phyloP scores from a whole-genome alignment of 2,329 filamentous ascomycete genomes.

The Penicillium sp. region DNA sequence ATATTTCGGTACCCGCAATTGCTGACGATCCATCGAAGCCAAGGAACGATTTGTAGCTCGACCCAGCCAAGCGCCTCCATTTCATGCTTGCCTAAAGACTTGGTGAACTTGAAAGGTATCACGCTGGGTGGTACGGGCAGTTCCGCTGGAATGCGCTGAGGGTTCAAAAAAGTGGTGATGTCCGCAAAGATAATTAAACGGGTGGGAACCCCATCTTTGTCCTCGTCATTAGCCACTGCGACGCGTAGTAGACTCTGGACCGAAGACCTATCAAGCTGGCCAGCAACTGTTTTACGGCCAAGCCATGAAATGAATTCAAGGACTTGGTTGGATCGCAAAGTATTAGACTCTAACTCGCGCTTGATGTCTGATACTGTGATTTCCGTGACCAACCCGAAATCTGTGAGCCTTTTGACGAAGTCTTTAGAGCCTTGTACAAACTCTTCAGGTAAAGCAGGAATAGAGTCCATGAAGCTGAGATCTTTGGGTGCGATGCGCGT shows the following conservation, averaged over 20 bases:
- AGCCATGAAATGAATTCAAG: conserved; percentile 83
- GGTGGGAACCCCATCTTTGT: conserved; percentile 58
- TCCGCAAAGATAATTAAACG: conserved; percentile 74
- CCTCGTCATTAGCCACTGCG: conserved; percentile 57
- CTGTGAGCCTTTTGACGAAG: conserved; percentile 76
- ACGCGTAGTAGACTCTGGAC: conserved; percentile 72
- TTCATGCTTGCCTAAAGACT: conserved; percentile 62
- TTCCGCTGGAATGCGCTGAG: conserved; percentile 75
- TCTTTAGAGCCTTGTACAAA: conserved; percentile 64
- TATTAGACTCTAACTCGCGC: conserved; percentile 75
- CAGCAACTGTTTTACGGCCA: conserved; percentile 66
- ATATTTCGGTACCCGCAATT: conserved; percentile 57
- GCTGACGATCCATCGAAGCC: conserved; percentile 78
- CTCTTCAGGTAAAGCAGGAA: conserved; percentile 78
- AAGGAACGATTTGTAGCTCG: conserved; percentile 77
- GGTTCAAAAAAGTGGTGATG: conserved; percentile 71
- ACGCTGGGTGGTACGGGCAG: conserved; percentile 78
- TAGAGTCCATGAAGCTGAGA: conserved; percentile 77
- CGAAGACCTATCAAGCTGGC: conserved; percentile 68
- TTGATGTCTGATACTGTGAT: conserved; percentile 86
- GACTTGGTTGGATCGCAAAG: conserved; percentile 74
- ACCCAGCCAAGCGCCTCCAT: conserved; percentile 82
- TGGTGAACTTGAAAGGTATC: conserved; percentile 81
- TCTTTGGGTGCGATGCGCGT: conserved; percentile 74
- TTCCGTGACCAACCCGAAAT: conserved; percentile 81